Conservation (phyloP, 352 stramenopile genomes). For the Pythium grandisporangium region DNA sequence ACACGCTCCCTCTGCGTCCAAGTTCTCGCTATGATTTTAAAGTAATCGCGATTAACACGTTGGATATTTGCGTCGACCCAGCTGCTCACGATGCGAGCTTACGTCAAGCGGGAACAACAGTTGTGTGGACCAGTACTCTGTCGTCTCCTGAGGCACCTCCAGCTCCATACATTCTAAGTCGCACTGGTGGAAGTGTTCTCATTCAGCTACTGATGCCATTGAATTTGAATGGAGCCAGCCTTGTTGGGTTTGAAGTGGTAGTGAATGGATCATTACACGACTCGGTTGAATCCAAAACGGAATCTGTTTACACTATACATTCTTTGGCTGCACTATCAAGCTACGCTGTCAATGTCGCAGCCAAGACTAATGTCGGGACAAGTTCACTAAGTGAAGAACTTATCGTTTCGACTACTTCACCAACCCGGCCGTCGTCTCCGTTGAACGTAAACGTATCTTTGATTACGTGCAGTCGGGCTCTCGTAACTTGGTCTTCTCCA, state of each 20-base stretch:
- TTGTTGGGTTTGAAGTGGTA: conserved; percentile 33
- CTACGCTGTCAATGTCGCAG: conserved; percentile 26
- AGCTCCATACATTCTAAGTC: conserved; percentile 32
- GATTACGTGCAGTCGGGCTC: conserved; percentile 25
- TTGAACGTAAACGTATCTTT: conserved; percentile 14
- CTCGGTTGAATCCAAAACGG: conserved; percentile 12
- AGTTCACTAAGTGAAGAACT: conserved; percentile 19
- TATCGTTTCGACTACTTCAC: conserved; percentile 15
- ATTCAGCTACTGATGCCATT: conserved; percentile 30
- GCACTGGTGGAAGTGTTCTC: conserved; percentile 33
- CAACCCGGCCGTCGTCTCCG: conserved; percentile 22
- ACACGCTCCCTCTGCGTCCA: conserved; percentile 17
- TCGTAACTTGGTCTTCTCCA: conserved; percentile 25
- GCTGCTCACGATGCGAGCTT: conserved; percentile 5
- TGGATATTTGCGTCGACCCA: conserved; percentile 28
- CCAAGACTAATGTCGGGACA: conserved; percentile 25
- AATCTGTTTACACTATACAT: conserved; percentile 14
- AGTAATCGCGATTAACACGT: conserved; percentile 30
- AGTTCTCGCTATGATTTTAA: conserved; percentile 40
- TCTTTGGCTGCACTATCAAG: conserved; percentile 16
- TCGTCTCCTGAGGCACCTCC: conserved; percentile 29
- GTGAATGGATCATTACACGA: conserved; percentile 12
- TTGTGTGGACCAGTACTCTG: conserved; percentile 15
- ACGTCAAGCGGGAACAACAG: conserved; percentile 3
- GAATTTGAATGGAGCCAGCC: conserved; percentile 40